A percentile compares a stretch with the other conserved stretches of the same genome.
Conservation (phyloP, 2,329 filamentous ascomycete genomes). For the Talaromyces piceae region DNA sequence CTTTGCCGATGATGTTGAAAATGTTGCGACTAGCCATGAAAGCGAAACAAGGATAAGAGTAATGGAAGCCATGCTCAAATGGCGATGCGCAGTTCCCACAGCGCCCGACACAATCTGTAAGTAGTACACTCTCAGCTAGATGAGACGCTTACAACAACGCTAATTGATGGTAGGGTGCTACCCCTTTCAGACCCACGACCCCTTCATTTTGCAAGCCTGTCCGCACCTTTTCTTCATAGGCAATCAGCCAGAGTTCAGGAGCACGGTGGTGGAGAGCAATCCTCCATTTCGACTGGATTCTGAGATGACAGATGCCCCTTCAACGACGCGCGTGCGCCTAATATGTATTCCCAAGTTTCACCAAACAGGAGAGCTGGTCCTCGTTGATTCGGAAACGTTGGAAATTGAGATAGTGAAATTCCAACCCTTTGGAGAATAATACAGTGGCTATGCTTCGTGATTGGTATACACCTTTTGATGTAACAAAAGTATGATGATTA, state of each 20-base stretch:
- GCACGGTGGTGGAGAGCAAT: slow-evolving; percentile 55
- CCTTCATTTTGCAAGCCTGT: slow-evolving; percentile 75
- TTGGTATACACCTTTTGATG: too few species aligned
- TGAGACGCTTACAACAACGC: not conserved
- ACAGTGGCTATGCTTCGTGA: not conserved
- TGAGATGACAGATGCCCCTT: slow-evolving; percentile 26
- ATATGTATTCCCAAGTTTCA: slow-evolving; percentile 79
- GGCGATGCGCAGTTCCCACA: slow-evolving; percentile 85
- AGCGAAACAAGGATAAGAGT: slow-evolving; percentile 70
- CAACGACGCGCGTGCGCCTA: slow-evolving; percentile 65
- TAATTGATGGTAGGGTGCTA: slow-evolving; percentile 64
- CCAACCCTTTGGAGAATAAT: slow-evolving; percentile 34
- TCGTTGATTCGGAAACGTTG: slow-evolving; percentile 80
- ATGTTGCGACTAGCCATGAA: slow-evolving; percentile 18
- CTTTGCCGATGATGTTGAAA: slow-evolving; percentile 24
- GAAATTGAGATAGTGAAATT: slow-evolving; percentile 66
- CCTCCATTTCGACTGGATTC: slow-evolving; percentile 24
- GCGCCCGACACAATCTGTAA: slow-evolving; percentile 91
- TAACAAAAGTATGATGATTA: too few species aligned
- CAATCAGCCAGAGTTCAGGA: slow-evolving; percentile 72
- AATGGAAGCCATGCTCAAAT: slow-evolving; percentile 91
- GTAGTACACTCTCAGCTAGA: slow-evolving; percentile 23
- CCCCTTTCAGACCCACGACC: slow-evolving; percentile 89
- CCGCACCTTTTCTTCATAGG: slow-evolving; percentile 90
- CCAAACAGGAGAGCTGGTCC: slow-evolving; percentile 67